Evolutionary conservation across 116 monocot species (phyloP), one percentile per base, ranked within the genome.

Genomic region (Zostera marina): DNA sequence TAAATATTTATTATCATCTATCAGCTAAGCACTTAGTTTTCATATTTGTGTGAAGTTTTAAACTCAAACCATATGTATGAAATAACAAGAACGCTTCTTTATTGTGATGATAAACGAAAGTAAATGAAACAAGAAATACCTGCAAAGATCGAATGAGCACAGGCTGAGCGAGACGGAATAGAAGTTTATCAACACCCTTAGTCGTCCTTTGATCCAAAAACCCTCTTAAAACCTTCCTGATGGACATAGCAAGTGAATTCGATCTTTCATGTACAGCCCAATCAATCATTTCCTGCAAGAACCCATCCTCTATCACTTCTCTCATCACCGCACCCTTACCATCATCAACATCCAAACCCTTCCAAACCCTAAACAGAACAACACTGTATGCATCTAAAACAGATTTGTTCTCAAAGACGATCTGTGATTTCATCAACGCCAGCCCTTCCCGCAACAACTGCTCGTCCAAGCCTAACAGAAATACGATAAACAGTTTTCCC

Each of bases 131-230:
- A 40, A 60, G 7, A 60, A 21, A 22, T 52, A 72, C 72, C 98
- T 98, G 98, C 56, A 98, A 65, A 0, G 98, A 98, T 10, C 98
- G 79, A 60, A 98, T 90, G n/a, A 98, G 61, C 63, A 98, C 56
- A 40, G 98, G 98, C 65, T 98, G 86, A 0, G 74, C 76, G 9
- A 98, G 66, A 19, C 78, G 78, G 24, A 80, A 89, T 12, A 98
- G 68, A 16, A 98, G 78, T 73, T 86, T 89, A 56, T 98, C 89
- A 15, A 98, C 90, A 41, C 85, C 90, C 40, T 71, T 70, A 11
- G 72, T 76, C 2, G 79, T 67, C 63, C 89, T 89, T 38, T 80
- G 77, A 44, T 78, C 72, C 10, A 96, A 32, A 62, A 96, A 96
- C 14, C 71, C 78, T 49, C 82, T 66, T 42, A 96, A 68, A 9